phyloP scores from a whole-genome alignment of 1,284 basidiomycete species.

The Grifola frondosa region DNA sequence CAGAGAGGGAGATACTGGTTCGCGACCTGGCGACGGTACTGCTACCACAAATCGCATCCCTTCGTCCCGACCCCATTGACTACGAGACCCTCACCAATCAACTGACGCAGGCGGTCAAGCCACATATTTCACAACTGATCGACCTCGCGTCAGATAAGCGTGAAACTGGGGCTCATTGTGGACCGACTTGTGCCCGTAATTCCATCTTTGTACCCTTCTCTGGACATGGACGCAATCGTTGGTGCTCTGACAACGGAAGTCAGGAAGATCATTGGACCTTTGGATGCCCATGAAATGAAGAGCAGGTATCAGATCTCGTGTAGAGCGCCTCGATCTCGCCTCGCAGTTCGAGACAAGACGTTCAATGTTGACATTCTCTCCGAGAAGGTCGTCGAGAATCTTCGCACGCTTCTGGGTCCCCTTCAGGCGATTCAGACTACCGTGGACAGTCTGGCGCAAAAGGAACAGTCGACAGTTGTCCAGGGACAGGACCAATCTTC shows the following conservation, averaged over 20 bases:
- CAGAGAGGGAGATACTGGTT: constrained; percentile 56
- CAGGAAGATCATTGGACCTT: constrained; percentile 64
- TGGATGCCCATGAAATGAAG: constrained; percentile 81
- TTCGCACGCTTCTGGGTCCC: constrained; percentile 50
- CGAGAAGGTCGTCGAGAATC: constrained; percentile 51
- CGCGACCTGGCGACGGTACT: constrained; percentile 59
- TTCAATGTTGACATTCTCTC: constrained; percentile 63
- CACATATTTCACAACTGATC: constrained; percentile 82
- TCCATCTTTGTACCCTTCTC: constrained; percentile 41
- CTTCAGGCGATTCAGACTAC: constrained; percentile 45
- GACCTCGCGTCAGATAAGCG: constrained; percentile 83
- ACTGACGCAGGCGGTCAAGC: constrained; percentile 80
- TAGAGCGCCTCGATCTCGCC: constrained; percentile 78
- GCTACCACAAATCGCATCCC: constrained; percentile 56
- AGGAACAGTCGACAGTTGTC: constrained; percentile 21
- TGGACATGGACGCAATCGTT: constrained; percentile 59
- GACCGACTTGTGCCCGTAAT: constrained; percentile 69
- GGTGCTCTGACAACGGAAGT: constrained; percentile 64
- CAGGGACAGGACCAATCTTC: constrained; percentile 19
- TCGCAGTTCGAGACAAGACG: constrained; percentile 70
- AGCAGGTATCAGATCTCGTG: constrained; percentile 85
- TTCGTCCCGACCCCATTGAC: constrained; percentile 67
- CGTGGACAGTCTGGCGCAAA: constrained; percentile 39
- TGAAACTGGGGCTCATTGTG: constrained; percentile 75
- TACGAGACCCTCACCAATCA: constrained; percentile 72